Conservation (phyloP, 371 early-diverging fungal species). For the Mortierella sp. region DNA sequence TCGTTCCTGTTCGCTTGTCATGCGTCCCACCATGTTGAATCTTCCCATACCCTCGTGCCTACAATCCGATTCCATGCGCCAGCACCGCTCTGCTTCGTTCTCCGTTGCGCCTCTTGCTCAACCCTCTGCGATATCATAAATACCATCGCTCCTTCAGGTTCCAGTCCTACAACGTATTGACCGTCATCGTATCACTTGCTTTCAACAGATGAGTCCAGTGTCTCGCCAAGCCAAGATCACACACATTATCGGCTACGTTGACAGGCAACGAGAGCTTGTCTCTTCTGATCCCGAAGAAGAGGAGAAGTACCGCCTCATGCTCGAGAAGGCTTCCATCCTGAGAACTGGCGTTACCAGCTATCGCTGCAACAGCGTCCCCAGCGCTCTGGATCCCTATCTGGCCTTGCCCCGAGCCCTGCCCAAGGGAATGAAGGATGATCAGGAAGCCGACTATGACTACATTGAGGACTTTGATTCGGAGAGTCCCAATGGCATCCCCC, state of each 20-base stretch:
- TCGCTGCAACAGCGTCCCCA: background rate
- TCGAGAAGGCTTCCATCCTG: slow-evolving; percentile 1
- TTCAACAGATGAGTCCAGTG: slow-evolving; percentile 31
- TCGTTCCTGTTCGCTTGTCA: too few species aligned
- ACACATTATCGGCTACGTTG: slow-evolving; percentile 42
- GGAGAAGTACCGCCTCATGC: background rate
- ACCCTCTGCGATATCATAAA: too few species aligned
- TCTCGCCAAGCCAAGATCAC: slow-evolving; percentile 46
- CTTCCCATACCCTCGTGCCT: background rate
- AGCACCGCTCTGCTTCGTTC: slow-evolving; percentile 1
- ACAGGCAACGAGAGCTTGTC: slow-evolving; percentile 40
- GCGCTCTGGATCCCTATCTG: slow-evolving; percentile 36
- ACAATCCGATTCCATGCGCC: background rate
- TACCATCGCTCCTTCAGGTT: background rate
- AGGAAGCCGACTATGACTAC: too few species aligned
- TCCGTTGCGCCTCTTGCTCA: background rate
- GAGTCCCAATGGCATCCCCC: too few species aligned
- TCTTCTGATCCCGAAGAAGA: slow-evolving; percentile 22
- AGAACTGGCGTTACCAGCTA: slow-evolving; percentile 1
- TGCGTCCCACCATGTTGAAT: background rate
- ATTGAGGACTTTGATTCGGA: too few species aligned
- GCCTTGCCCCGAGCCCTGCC: slow-evolving; percentile 52
- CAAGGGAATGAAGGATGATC: background rate
- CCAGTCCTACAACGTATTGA: background rate
- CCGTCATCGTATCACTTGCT: slow-evolving; percentile 3